Evolutionary conservation across 805 yeast species (phyloP).

Genomic region (Metschnikowia lunata): DNA sequence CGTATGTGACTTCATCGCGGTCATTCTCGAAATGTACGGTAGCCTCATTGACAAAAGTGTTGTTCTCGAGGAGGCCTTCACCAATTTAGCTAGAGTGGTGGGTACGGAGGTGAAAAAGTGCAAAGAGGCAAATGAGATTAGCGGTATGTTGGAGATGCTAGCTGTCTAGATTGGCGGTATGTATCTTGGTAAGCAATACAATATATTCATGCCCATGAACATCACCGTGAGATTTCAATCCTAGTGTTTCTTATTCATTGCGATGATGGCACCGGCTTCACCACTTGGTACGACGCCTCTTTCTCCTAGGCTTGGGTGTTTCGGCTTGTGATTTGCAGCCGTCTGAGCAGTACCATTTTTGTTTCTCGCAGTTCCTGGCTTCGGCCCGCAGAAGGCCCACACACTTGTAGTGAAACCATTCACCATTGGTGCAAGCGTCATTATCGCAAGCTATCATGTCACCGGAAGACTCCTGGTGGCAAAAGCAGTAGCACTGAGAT

Average conservation of each 20-base stretch:
- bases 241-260: no score
- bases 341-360: conserved; percentile 40
- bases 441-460: conserved; percentile 29
- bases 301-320: conserved; percentile 1
- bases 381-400: conserved; percentile 39
- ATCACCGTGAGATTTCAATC: no score
- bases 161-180: conserved; percentile 27
- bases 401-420: conserved; percentile 45
- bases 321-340: conserved; percentile 21
- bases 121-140: conserved; percentile 80
- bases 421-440: conserved; percentile 39
- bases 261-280: no score
- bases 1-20: conserved; percentile 64
- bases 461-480: conserved; percentile 27
- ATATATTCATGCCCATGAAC: no score
- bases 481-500: conserved; percentile 28
- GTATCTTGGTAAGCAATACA: neutral
- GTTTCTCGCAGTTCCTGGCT: conserved; percentile 30
- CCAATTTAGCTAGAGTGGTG: conserved; percentile 56
- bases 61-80: conserved; percentile 68
- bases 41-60: conserved; percentile 68
- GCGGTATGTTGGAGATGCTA: conserved; percentile 89
- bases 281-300: conserved; percentile 6
- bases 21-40: conserved; percentile 71
- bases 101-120: conserved; percentile 71